Evolutionary conservation across 164 flowering plant genomes (phyloP).

Genomic region (Amborella trichopoda): DNA sequence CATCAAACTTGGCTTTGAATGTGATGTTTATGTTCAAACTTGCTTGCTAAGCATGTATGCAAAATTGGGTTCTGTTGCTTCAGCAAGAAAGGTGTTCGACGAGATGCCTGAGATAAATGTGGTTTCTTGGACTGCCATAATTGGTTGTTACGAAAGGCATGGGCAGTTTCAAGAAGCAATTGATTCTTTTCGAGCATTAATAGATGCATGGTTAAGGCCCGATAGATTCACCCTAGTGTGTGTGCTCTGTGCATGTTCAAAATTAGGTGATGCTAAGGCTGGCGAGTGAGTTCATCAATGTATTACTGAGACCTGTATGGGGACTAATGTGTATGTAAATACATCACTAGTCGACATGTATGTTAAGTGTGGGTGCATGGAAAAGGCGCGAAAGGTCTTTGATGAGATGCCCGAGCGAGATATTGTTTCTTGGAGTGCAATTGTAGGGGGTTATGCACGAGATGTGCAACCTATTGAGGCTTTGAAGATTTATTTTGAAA

Average conservation of each 20-base stretch:
- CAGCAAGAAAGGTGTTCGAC: constrained; percentile 16
- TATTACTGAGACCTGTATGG: constrained; percentile 13
- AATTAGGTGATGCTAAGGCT: constrained; percentile 16
- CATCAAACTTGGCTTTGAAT: constrained; percentile 19
- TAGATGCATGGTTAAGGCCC: constrained; percentile 12
- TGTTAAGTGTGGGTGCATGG: constrained; percentile 23
- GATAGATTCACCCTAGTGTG: constrained; percentile 22
- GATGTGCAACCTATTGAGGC: constrained; percentile 25
- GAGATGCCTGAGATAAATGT: constrained; percentile 17
- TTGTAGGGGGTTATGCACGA: constrained; percentile 19
- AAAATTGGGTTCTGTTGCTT: constrained; percentile 5
- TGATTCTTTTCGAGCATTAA: constrained; percentile 10
- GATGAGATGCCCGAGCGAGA: constrained; percentile 19
- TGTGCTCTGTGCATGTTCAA: constrained; percentile 17
- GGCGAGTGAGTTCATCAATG: constrained; percentile 16
- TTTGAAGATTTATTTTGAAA: constrained; percentile 15
- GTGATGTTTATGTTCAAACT: constrained; percentile 20
- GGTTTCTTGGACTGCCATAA: constrained; percentile 25
- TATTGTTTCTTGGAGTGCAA: constrained; percentile 20
- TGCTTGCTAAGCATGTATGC: constrained; percentile 19
- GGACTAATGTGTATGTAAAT: constrained; percentile 14
- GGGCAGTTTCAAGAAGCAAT: constrained; percentile 14
- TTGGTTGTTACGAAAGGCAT: constrained; percentile 13
- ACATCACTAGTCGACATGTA: constrained; percentile 25
- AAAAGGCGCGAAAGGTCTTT: constrained; percentile 16